These are phyloP conservation scores for Zygosaccharomyces siamensis DNA, from an alignment of 805 yeast species.

Conservation along the genomic window DNA sequence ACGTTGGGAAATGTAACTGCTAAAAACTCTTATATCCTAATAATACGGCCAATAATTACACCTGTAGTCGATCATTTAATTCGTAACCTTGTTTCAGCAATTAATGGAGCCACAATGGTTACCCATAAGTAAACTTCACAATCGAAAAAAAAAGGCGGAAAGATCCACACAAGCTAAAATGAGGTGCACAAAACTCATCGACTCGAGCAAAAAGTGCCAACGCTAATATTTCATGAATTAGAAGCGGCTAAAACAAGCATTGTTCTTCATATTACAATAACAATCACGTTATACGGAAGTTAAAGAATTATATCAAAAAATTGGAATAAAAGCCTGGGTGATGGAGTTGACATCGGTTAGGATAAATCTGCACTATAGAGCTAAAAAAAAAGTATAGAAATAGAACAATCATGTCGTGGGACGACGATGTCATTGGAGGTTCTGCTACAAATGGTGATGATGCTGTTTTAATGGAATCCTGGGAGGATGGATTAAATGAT, in stretches of 20 bases:
- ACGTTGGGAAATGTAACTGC: too few species aligned
- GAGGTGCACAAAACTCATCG: not conserved
- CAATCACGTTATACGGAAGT: not conserved
- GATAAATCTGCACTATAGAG: not conserved
- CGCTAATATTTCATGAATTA: not conserved
- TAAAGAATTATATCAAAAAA: not conserved
- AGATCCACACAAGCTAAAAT: not conserved
- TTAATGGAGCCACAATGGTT: not conserved
- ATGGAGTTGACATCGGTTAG: constrained; percentile 1
- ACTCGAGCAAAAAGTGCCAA: not conserved
- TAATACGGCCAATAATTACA: not conserved
- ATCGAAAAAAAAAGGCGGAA: not conserved
- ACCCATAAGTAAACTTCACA: too few species aligned
- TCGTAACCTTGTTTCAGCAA: not conserved
- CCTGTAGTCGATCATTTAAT: not conserved
- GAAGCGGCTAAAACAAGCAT: not conserved
- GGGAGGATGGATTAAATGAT: constrained; percentile 71
- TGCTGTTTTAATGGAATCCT: constrained; percentile 54
- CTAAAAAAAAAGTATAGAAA: not conserved
- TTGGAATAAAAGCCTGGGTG: not conserved
- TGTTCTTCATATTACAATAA: not conserved
- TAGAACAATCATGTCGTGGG: constrained; percentile 40
- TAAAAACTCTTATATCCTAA: not conserved
- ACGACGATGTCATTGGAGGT: constrained; percentile 87
- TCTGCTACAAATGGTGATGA: constrained; percentile 46